These are phyloP conservation scores for Aspergillus pseudotamarii DNA, from an alignment of 2,329 filamentous ascomycete genomes.

Conservation along the genomic window DNA sequence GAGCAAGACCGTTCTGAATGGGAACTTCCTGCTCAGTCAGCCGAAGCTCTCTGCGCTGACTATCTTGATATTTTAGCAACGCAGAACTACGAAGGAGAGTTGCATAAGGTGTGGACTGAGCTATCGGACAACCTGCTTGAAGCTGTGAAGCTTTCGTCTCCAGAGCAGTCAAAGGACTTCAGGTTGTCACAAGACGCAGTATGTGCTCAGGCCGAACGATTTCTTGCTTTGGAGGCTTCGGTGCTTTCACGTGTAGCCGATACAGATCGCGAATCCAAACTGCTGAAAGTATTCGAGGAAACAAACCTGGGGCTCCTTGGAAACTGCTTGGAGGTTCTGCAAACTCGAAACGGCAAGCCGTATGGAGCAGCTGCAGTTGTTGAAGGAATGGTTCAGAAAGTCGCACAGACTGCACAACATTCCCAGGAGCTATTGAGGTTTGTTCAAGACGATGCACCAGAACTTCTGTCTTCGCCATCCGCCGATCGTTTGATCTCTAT, in stretches of 20 bases:
- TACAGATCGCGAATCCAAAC: constrained; percentile 25
- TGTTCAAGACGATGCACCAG: constrained; percentile 57
- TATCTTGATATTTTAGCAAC: constrained; percentile 43
- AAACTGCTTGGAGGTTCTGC: constrained; percentile 54
- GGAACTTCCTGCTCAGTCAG: constrained; percentile 49
- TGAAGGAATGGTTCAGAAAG: constrained; percentile 54
- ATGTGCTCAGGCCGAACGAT: constrained; percentile 66
- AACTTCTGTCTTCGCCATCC: constrained; percentile 69
- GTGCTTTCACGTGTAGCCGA: constrained; percentile 34
- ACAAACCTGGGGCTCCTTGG: constrained; percentile 45
- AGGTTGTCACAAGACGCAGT: constrained; percentile 71
- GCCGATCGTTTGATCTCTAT: constrained; percentile 66
- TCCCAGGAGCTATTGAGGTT: constrained; percentile 54
- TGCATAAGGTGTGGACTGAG: constrained; percentile 63
- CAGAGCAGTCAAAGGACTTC: constrained; percentile 79
- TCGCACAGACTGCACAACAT: constrained; percentile 43
- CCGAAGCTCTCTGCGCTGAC: constrained; percentile 41
- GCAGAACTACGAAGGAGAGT: constrained; percentile 49
- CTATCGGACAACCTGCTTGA: constrained; percentile 65
- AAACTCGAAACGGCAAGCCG: constrained; percentile 63
- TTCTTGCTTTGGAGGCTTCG: constrained; percentile 61
- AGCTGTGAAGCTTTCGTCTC: constrained; percentile 72
- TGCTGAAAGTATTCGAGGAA: constrained; percentile 40
- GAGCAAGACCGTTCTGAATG: constrained; percentile 51
- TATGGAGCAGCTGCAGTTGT: constrained; percentile 65